phyloP scores from a whole-genome alignment of 1,139 yeast genomes.

The Insectozyma bohioensis region DNA sequence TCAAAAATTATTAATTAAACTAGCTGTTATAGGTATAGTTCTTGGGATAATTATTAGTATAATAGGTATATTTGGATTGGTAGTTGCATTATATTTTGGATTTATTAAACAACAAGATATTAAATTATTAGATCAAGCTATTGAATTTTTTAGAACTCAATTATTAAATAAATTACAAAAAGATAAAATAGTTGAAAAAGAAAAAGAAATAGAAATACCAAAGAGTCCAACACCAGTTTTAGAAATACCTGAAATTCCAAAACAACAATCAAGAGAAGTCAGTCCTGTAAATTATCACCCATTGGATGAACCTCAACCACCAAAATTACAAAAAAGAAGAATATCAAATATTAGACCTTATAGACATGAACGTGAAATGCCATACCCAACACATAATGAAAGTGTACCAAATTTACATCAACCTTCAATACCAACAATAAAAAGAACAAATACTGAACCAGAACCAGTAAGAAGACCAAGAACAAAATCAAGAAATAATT shows the following conservation, averaged over 20 bases:
- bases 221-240: no score
- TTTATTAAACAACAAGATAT: slow-evolving; percentile 7
- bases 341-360: slow-evolving; percentile 15
- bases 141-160: neutral
- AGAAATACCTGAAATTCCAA: slow-evolving; percentile 5
- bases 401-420: slow-evolving; percentile 5
- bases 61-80: slow-evolving; percentile 16
- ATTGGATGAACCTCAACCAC: slow-evolving; percentile 7
- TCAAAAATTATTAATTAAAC: slow-evolving; percentile 7
- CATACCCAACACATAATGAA: neutral
- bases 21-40: slow-evolving; percentile 16
- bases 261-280: slow-evolving; percentile 1
- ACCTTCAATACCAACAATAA: slow-evolving; percentile 9
- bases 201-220: slow-evolving; percentile 2
- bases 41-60: slow-evolving; percentile 17
- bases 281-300: slow-evolving; percentile 4
- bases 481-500: slow-evolving; percentile 7
- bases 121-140: slow-evolving; percentile 1
- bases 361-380: slow-evolving; percentile 8
- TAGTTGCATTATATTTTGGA: slow-evolving; percentile 34
- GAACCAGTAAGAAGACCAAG: slow-evolving; percentile 2
- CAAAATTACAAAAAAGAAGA: slow-evolving; percentile 8
- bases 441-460: slow-evolving; percentile 13
- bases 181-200: slow-evolving; percentile 4
- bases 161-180: slow-evolving; percentile 6